These are phyloP conservation scores for Lasiodiplodia sp. DNA, from an alignment of 2,329 filamentous ascomycete genomes.

Conservation along the genomic window DNA sequence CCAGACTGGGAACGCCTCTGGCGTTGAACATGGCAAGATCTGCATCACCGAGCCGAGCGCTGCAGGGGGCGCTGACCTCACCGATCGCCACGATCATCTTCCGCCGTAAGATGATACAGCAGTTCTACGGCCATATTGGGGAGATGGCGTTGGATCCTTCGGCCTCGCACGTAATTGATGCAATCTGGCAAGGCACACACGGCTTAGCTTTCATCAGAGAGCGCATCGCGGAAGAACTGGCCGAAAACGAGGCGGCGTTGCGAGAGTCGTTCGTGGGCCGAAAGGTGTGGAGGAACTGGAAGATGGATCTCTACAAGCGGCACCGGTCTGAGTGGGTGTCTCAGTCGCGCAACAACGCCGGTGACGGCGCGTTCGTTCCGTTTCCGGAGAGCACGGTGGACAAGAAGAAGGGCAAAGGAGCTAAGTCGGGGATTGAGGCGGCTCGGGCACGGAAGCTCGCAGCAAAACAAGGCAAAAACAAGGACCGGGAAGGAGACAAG, in stretches of 20 bases:
- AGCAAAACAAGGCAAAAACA: slow-evolving; percentile 48
- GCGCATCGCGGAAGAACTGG: slow-evolving; percentile 69
- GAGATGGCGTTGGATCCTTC: slow-evolving; percentile 67
- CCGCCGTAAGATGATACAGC: slow-evolving; percentile 68
- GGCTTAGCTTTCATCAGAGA: slow-evolving; percentile 73
- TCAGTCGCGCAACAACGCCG: slow-evolving; percentile 62
- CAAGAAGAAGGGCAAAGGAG: slow-evolving; percentile 31
- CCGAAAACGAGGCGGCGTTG: slow-evolving; percentile 64
- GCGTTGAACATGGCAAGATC: slow-evolving; percentile 71
- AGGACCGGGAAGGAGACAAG: slow-evolving; percentile 35
- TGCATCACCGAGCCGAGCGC: slow-evolving; percentile 64
- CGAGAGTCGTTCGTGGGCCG: slow-evolving; percentile 71
- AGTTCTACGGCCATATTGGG: slow-evolving; percentile 67
- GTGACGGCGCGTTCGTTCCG: slow-evolving; percentile 58
- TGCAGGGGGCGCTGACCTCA: slow-evolving; percentile 68
- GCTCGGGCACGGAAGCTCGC: slow-evolving; percentile 65
- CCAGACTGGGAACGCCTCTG: slow-evolving; percentile 59
- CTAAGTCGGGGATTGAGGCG: slow-evolving; percentile 56
- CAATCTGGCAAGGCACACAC: slow-evolving; percentile 69
- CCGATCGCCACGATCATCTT: slow-evolving; percentile 63
- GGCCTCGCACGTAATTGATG: slow-evolving; percentile 73
- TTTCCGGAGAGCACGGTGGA: slow-evolving; percentile 53
- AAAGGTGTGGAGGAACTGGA: slow-evolving; percentile 77
- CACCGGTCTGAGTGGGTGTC: slow-evolving; percentile 69
- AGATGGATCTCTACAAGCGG: slow-evolving; percentile 74